A percentile compares a stretch with the other conserved stretches of the same genome.
These are phyloP conservation scores for Colletotrichum sojae DNA, from an alignment of 2,329 filamentous ascomycete species.

Conservation along the genomic window DNA sequence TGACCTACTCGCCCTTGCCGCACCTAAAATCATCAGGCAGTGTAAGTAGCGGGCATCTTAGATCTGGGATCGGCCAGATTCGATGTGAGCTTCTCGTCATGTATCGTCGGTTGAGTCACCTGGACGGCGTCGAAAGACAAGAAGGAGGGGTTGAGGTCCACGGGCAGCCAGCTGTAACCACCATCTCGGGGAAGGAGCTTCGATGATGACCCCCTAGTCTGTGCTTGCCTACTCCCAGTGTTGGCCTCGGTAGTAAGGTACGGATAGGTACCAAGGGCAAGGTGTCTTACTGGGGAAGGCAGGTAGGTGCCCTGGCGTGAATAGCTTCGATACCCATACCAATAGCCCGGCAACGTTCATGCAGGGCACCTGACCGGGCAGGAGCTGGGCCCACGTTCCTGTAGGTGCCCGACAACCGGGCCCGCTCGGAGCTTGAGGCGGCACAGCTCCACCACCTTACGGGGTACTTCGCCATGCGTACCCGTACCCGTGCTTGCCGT, in stretches of 20 bases:
- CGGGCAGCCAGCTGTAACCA: too few relatives aligned
- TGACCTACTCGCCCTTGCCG: not conserved
- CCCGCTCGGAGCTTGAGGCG: not conserved
- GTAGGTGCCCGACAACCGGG: not conserved
- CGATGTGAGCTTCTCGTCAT: too few relatives aligned
- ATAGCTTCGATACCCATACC: not conserved
- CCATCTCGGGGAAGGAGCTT: too few relatives aligned
- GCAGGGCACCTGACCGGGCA: not conserved
- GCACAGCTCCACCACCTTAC: not conserved
- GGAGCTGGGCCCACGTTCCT: not conserved
- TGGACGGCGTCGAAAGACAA: too few relatives aligned
- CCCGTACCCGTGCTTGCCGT: too few relatives aligned
- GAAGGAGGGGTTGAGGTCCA: too few relatives aligned
- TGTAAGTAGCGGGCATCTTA: not conserved
- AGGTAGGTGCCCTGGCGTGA: not conserved
- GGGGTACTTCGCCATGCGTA: not conserved
- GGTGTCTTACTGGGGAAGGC: not conserved
- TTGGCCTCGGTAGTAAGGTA: too few relatives aligned
- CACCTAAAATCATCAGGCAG: not conserved
- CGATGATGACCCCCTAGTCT: too few relatives aligned
- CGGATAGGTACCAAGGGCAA: too few relatives aligned
- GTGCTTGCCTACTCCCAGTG: too few relatives aligned
- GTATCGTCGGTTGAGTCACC: too few relatives aligned
- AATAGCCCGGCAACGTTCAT: not conserved
- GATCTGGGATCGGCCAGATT: not conserved